Percentiles rank a stretch among this genome's conserved stretches.
phyloP scores from a whole-genome alignment of 495 filamentous ascomycete genomes.

The Xylaria cubensis region DNA sequence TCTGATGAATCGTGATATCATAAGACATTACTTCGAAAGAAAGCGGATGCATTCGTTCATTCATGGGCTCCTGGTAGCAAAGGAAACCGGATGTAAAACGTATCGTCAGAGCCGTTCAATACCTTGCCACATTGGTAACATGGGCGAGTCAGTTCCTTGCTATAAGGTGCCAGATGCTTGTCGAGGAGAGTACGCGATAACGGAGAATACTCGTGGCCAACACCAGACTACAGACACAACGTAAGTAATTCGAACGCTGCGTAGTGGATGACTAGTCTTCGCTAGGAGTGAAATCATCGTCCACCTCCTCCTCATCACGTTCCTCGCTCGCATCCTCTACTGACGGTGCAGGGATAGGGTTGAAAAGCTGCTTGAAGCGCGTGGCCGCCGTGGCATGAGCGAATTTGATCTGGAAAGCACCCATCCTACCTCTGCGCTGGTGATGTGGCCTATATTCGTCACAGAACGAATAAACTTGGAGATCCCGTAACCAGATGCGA shows the following conservation, averaged over 20 bases:
- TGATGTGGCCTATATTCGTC: constrained; percentile 60
- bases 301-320: constrained; percentile 19
- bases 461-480: constrained; percentile 68
- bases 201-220: neutral
- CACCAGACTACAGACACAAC: neutral
- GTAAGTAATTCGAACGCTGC: neutral
- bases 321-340: constrained; percentile 22
- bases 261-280: neutral
- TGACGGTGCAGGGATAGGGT: constrained; percentile 1
- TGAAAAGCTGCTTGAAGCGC: constrained; percentile 26
- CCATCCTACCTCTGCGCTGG: constrained; percentile 51
- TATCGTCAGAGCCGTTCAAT: neutral
- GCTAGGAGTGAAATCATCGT: neutral
- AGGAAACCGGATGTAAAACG: neutral
- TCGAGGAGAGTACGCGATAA: neutral
- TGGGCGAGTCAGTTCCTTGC: neutral
- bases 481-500: constrained; percentile 65
- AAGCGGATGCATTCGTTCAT: neutral
- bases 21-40: neutral
- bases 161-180: neutral
- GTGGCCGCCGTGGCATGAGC: constrained; percentile 30
- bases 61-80: neutral
- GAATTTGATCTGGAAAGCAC: constrained; percentile 56
- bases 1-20: constrained; percentile 2
- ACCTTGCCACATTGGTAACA: neutral